phyloP scores from a whole-genome alignment of 1,284 basidiomycete species.

The Butyriboletus pseudospeciosus region DNA sequence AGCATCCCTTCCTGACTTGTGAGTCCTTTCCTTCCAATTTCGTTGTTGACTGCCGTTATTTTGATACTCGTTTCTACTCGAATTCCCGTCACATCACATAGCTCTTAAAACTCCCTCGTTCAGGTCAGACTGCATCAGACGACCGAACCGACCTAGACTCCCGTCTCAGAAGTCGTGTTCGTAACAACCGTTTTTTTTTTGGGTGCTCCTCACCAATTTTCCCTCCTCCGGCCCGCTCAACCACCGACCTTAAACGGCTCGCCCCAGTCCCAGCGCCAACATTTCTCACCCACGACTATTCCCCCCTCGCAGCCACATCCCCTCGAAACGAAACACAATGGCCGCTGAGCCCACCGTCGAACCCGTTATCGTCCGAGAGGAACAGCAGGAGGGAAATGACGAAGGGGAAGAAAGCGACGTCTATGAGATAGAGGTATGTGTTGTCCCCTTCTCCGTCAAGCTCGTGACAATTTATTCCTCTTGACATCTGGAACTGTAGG shows the following conservation, averaged over 20 bases:
- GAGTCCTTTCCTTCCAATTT: conserved; percentile 14
- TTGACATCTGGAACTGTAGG: conserved; percentile 13
- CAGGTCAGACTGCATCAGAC: conserved; percentile 4
- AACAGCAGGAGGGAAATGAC: conserved; percentile 7
- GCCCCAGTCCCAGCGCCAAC: conserved; percentile 1
- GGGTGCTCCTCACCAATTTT: neutral
- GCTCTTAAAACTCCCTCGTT: conserved; percentile 1
- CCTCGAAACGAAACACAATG: conserved; percentile 13
- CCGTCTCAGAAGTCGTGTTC: neutral
- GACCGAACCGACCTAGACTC: neutral
- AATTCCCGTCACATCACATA: neutral
- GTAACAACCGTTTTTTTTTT: neutral
- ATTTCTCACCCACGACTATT: conserved; percentile 5
- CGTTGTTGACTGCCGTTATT: conserved; percentile 18
- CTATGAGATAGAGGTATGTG: conserved; percentile 27
- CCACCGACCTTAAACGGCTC: conserved; percentile 8
- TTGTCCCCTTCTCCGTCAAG: neutral
- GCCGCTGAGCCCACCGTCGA: conserved; percentile 20
- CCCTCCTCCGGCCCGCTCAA: conserved; percentile 9
- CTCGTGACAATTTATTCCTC: neutral
- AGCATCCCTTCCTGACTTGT: conserved; percentile 5
- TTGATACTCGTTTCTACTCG: conserved; percentile 3
- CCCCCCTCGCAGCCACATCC: neutral
- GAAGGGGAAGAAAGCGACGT: conserved; percentile 31
- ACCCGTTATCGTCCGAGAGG: neutral